Evolutionary conservation across 768 basidiomycete species (phyloP).

Genomic region (Crucibulum laeve): DNA sequence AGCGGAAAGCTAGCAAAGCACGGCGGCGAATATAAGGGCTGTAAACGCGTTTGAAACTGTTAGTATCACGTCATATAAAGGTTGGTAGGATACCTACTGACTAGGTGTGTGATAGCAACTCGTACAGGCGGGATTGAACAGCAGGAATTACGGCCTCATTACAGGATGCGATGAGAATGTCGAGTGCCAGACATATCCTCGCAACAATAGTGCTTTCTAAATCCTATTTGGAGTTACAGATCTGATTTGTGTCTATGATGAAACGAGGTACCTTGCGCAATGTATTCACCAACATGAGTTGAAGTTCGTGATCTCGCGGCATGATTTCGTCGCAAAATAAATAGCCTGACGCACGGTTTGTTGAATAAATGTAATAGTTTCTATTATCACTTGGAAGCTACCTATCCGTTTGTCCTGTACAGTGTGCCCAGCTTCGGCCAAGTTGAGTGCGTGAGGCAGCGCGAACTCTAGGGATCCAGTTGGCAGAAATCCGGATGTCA

Average conservation of each 20-base stretch:
- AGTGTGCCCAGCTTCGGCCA: conserved; percentile 65
- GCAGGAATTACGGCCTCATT: conserved; percentile 74
- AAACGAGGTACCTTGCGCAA: conserved; percentile 60
- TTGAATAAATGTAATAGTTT: conserved; percentile 2
- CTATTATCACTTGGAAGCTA: conserved; percentile 13
- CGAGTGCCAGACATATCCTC: conserved; percentile 68
- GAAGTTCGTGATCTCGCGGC: conserved; percentile 62
- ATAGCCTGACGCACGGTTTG: conserved; percentile 54
- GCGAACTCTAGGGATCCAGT: conserved; percentile 61
- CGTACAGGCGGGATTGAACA: conserved; percentile 58
- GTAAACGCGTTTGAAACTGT: conserved; percentile 11
- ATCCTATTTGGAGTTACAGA: conserved; percentile 43
- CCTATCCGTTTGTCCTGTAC: conserved; percentile 68
- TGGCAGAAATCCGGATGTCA: conserved; percentile 35
- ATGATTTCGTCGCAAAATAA: conserved; percentile 74
- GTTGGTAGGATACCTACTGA: conserved; percentile 44
- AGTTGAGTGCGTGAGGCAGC: conserved; percentile 68
- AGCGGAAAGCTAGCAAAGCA: conserved; percentile 53
- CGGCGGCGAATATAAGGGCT: conserved; percentile 61
- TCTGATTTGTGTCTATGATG: not conserved
- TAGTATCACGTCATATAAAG: conserved; percentile 6
- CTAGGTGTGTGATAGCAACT: conserved; percentile 71
- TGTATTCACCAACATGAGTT: conserved; percentile 84
- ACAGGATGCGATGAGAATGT: conserved; percentile 57
- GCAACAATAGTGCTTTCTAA: conserved; percentile 53